A percentile compares a stretch with the other conserved stretches of the same genome.
phyloP scores from a whole-genome alignment of 345 rosid genomes.

The Salix brachista region DNA sequence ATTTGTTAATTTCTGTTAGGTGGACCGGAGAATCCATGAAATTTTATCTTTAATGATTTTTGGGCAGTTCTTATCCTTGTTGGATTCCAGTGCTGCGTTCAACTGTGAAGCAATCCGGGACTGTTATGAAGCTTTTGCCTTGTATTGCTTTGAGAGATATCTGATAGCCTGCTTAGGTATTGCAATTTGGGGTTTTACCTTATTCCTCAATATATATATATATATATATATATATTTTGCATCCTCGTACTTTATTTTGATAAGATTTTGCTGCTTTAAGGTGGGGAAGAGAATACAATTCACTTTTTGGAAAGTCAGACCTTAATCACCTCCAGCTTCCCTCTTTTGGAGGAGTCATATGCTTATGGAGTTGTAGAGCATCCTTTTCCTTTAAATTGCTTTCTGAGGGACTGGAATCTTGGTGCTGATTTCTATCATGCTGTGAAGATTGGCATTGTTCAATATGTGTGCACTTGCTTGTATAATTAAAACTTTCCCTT shows the following conservation, averaged over 20 bases:
- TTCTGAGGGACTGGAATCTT: conserved; percentile 75
- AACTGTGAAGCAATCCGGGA: conserved; percentile 92
- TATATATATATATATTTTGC: neutral
- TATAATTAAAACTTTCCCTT: conserved; percentile 6
- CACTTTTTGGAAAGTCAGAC: conserved; percentile 88
- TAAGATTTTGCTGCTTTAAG: conserved; percentile 33
- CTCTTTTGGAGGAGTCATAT: conserved; percentile 82
- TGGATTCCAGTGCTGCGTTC: conserved; percentile 88
- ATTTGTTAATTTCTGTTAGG: neutral
- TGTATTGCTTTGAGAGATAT: conserved; percentile 98
- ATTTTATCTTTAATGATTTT: conserved; percentile 3
- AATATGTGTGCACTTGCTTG: conserved; percentile 60
- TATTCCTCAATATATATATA: neutral
- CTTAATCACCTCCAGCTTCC: conserved; percentile 56
- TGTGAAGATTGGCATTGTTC: conserved; percentile 97
- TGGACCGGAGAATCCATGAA: conserved; percentile 1
- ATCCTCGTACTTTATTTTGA: conserved; percentile 1
- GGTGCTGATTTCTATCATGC: conserved; percentile 88
- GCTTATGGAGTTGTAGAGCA: conserved; percentile 91
- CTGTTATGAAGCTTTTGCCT: conserved; percentile 98
- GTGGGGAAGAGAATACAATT: conserved; percentile 90
- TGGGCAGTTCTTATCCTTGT: conserved; percentile 80
- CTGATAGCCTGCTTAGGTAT: conserved; percentile 97
- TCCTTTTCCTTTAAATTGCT: conserved; percentile 80
- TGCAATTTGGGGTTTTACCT: conserved; percentile 3